Percentiles rank a stretch among this genome's conserved stretches.
phyloP scores from a whole-genome alignment of 306 rosid species.

The Cucumis melo region DNA sequence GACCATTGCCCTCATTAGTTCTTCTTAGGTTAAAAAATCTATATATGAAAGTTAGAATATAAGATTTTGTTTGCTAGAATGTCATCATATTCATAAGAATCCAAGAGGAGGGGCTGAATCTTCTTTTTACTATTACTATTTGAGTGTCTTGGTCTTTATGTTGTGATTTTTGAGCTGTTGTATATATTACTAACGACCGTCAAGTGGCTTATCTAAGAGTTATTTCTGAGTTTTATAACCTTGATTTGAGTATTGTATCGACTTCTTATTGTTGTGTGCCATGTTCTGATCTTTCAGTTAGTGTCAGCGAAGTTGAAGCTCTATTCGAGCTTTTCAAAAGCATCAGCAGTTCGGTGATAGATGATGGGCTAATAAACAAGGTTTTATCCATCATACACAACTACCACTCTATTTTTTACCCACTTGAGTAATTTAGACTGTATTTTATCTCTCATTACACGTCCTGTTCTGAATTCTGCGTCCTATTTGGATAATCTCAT shows the following conservation, averaged over 20 bases:
- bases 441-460: not conserved
- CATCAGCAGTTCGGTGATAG: conserved; percentile 60
- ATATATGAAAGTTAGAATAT: not conserved
- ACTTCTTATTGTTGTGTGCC: not conserved
- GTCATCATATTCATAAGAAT: not conserved
- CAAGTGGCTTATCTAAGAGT: not conserved
- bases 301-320: conserved; percentile 87
- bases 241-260: not conserved
- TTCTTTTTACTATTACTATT: not conserved
- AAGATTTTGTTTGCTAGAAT: not conserved
- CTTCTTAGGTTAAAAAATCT: not conserved
- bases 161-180: not conserved
- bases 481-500: not conserved
- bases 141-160: not conserved
- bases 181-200: not conserved
- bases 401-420: not conserved
- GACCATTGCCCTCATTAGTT: not conserved
- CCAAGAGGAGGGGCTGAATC: not conserved
- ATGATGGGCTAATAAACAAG: conserved; percentile 88
- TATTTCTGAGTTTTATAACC: not conserved
- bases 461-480: not conserved
- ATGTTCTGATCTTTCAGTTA: conserved; percentile 36
- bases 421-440: not conserved
- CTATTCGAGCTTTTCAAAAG: conserved; percentile 77
- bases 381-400: conserved; percentile 5